Conservation (phyloP, 139 green algal species). For the Coccomyxa sp. region DNA sequence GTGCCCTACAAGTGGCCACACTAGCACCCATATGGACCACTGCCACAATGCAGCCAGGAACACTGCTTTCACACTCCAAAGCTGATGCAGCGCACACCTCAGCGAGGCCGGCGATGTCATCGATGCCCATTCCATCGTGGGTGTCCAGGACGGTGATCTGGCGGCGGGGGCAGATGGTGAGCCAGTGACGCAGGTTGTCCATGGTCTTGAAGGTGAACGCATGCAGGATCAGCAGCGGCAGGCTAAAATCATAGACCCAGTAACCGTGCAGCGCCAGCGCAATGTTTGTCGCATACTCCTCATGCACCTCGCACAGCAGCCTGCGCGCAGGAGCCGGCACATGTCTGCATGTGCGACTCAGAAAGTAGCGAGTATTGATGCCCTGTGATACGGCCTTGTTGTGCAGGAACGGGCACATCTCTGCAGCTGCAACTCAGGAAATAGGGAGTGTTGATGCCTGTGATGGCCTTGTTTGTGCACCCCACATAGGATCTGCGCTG, state of each 20-base stretch:
- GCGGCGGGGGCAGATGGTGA: conserved; percentile 37
- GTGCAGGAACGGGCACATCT: not conserved
- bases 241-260: conserved; percentile 47
- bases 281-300: conserved; percentile 45
- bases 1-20: too few relatives aligned
- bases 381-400: too few relatives aligned
- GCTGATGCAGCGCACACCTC: not conserved
- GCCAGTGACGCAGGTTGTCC: conserved; percentile 17
- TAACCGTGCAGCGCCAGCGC: conserved; percentile 30
- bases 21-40: too few relatives aligned
- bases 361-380: too few relatives aligned
- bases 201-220: conserved; percentile 27
- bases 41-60: too few relatives aligned
- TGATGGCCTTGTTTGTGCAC: too few relatives aligned
- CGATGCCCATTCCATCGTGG: conserved; percentile 43
- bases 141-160: conserved; percentile 48
- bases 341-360: not conserved
- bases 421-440: not conserved
- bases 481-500: too few relatives aligned
- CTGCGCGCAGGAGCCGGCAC: conserved; percentile 7
- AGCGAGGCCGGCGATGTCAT: conserved; percentile 30
- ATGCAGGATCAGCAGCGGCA: conserved; percentile 31
- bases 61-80: too few relatives aligned
- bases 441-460: too few relatives aligned
- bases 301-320: conserved; percentile 52